Evolutionary conservation across 805 yeast genomes (phyloP), one percentile per base, ranked within the genome.

Genomic region (Tetrapisispora iriomotensis): DNA sequence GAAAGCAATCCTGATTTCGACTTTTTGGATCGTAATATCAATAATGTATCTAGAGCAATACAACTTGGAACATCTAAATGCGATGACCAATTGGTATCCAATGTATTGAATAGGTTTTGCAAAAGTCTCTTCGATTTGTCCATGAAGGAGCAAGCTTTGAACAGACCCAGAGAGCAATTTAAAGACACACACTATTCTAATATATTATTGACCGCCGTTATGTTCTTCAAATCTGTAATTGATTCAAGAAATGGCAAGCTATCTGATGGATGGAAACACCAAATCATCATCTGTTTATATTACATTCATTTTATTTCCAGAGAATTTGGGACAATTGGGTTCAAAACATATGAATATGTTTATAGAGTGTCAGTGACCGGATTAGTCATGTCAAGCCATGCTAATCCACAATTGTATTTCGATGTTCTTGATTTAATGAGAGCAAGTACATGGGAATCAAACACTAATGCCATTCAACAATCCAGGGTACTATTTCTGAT

Each of bases 241-340:
- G 45, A 44, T 33, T 3, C 17, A 32, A 25, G 32, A 3, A 13
- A 34, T n/a, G 27, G 22, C 5, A 15, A 18, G 3, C 24, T 41
- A 4, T 44, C 50, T 10, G 10, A 15, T 13, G 21, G 32, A 8
- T 46, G 48, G 53, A 45, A 44, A 28, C 31, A 34, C 8, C 47
- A 45, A 25, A 43, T 45, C 10, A 28, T 51, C 1, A 28, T 45
- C 21, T 42, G 48, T n/a, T 35, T 58, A 6, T 53, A 41, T 35
- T 38, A 44, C 32, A 20, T 51, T 14, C 46, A 51, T 39, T 58
- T 53, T 31, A 53, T 58, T 23, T 39, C 48, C 2, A 25, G 37
- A 3, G 53, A 49, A 36, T 48, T 58, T 36, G 62, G 62, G 2
- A 38, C 43, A 0, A 34, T 35, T 4, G 62, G 58, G 1, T 58